Conservation (phyloP, 371 early-diverging fungal species). For the Zopfochytrium polystomum region DNA sequence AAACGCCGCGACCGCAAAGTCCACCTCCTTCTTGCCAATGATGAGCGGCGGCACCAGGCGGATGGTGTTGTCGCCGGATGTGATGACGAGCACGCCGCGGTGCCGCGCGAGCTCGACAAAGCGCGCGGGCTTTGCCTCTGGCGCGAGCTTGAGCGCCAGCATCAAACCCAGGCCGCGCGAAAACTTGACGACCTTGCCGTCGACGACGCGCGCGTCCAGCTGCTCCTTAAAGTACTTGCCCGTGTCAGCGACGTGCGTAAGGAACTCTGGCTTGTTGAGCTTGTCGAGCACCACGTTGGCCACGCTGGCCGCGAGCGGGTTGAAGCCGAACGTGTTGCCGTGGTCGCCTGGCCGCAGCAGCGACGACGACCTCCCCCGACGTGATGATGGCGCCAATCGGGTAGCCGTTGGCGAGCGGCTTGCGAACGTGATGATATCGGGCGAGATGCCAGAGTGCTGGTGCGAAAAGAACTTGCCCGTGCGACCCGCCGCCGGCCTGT, state of each 20-base stretch:
- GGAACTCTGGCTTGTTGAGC: constrained; percentile 66
- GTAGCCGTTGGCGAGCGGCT: constrained; percentile 92
- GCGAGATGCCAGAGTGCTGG: constrained; percentile 61
- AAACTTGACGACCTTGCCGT: constrained; percentile 63
- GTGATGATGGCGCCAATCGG: constrained; percentile 93
- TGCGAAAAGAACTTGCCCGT: constrained; percentile 89
- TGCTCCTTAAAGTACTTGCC: constrained; percentile 57
- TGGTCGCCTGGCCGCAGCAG: constrained; percentile 86
- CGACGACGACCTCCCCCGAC: constrained; percentile 70
- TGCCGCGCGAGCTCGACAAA: constrained; percentile 75
- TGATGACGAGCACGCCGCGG: constrained; percentile 80
- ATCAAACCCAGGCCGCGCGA: constrained; percentile 85
- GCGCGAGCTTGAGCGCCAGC: constrained; percentile 57
- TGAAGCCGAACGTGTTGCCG: constrained; percentile 96
- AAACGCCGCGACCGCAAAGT: constrained; percentile 62
- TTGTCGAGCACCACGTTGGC: constrained; percentile 70
- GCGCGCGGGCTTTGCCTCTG: constrained; percentile 56
- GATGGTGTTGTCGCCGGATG: constrained; percentile 84
- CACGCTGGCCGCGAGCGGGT: constrained; percentile 78
- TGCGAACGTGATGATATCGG: constrained; percentile 93
- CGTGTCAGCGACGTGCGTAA: constrained; percentile 59
- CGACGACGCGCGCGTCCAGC: constrained; percentile 47
- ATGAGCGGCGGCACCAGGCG: constrained; percentile 87
- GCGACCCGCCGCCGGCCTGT: constrained; percentile 85
- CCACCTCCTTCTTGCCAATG: constrained; percentile 63